Conservation (phyloP, 306 rosid species). For the Sesbania bispinosa region DNA sequence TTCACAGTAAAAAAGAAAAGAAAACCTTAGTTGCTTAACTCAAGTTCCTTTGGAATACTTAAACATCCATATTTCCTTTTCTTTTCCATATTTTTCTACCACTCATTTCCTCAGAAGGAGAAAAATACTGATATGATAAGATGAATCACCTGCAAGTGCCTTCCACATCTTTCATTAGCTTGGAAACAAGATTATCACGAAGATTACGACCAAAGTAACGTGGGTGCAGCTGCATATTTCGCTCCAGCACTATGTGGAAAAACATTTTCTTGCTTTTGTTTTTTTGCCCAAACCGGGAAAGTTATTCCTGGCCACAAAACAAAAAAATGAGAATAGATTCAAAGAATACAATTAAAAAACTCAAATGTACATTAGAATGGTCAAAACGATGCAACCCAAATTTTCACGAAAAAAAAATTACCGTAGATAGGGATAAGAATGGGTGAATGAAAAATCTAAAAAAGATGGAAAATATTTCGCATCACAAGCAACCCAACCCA, state of each 20-base stretch:
- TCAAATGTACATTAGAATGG: background rate
- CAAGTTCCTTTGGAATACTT: background rate
- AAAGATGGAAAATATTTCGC: background rate
- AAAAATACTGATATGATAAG: background rate
- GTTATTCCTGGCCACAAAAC: background rate
- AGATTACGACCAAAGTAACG: slow-evolving; percentile 93
- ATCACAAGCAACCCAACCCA: no score
- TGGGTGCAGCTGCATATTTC: slow-evolving; percentile 96
- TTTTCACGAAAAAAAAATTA: background rate
- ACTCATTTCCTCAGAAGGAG: background rate
- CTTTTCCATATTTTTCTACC: background rate
- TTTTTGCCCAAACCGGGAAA: background rate
- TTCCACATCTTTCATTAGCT: slow-evolving; percentile 98
- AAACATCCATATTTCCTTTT: background rate
- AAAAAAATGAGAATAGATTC: background rate
- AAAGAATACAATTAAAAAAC: background rate
- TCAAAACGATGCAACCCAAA: background rate
- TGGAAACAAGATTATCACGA: slow-evolving; percentile 78
- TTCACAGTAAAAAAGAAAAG: no score
- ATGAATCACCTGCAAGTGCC: slow-evolving; percentile 81
- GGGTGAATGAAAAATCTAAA: background rate
- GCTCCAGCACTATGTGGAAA: slow-evolving; percentile 89
- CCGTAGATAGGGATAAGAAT: background rate
- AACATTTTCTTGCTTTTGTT: slow-evolving; percentile 49
- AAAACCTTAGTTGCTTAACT: background rate